These are phyloP conservation scores for Canna indica DNA, from an alignment of 176 grass and related monocot genomes.

Conservation along the genomic window DNA sequence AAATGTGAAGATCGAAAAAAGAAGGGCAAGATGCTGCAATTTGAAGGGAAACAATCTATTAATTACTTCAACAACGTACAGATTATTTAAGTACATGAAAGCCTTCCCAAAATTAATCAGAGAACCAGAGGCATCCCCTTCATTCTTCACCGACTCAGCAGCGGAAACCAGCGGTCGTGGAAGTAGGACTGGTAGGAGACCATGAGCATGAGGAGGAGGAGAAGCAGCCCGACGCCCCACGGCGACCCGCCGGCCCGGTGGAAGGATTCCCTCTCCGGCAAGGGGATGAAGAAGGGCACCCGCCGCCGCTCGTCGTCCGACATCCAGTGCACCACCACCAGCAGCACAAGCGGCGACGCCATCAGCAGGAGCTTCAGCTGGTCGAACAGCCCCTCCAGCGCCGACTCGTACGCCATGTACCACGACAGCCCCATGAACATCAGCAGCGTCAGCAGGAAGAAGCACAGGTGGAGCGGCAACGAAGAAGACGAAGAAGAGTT, in stretches of 20 bases:
- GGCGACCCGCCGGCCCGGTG: slow-evolving; percentile 37
- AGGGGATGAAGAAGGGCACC: slow-evolving; percentile 30
- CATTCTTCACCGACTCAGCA: slow-evolving; percentile 33
- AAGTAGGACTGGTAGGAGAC: slow-evolving; percentile 91
- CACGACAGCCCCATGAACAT: not conserved
- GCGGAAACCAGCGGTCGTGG: slow-evolving; percentile 75
- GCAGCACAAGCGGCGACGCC: slow-evolving; percentile 26
- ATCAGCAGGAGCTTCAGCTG: slow-evolving; percentile 4
- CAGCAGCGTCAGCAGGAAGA: slow-evolving; percentile 7
- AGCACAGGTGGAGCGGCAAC: slow-evolving; percentile 2
- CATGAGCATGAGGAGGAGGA: slow-evolving; percentile 72
- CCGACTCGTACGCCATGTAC: slow-evolving; percentile 9
- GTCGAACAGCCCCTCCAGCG: not conserved
- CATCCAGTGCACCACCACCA: slow-evolving; percentile 59
- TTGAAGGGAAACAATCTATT: no score
- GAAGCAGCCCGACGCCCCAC: slow-evolving; percentile 64
- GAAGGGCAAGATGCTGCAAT: no score
- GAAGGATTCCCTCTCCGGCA: slow-evolving; percentile 32
- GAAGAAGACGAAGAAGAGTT: not conserved
- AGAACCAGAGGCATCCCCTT: no score
- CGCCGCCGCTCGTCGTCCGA: slow-evolving; percentile 24
- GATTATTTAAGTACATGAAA: no score
- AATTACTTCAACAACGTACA: no score
- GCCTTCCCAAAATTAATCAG: no score
- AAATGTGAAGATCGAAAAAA: no score